Evolutionary conservation across 2,329 filamentous ascomycete species (phyloP).

Genomic region (Cladosporium sp.): DNA sequence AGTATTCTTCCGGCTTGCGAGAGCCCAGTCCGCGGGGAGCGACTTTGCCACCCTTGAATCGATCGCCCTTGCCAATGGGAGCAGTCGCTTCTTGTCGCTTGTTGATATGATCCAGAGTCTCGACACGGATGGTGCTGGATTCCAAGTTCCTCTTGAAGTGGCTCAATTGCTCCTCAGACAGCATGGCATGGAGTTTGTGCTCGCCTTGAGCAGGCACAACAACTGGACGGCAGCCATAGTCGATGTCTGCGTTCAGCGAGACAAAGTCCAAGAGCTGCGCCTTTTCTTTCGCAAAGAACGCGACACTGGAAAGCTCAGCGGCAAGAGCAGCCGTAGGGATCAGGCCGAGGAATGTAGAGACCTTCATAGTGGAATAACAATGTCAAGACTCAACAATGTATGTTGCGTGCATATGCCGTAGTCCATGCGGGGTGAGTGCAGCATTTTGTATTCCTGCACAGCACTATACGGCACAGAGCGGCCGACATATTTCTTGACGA

Average conservation of each 20-base stretch:
- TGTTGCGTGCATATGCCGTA: not conserved
- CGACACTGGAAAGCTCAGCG: constrained; percentile 4
- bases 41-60: constrained; percentile 46
- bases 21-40: constrained; percentile 49
- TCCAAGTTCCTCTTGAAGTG: constrained; percentile 35
- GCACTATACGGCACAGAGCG: not conserved
- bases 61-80: constrained; percentile 42
- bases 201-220: constrained; percentile 37
- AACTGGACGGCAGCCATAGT: constrained; percentile 40
- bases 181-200: constrained; percentile 38
- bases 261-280: constrained; percentile 39
- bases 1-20: constrained; percentile 29
- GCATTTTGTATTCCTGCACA: constrained; percentile 5
- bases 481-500: not conserved
- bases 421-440: not conserved
- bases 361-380: constrained; percentile 1
- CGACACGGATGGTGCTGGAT: constrained; percentile 1
- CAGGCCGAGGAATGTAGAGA: constrained; percentile 1
- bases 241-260: constrained; percentile 38
- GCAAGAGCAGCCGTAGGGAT: constrained; percentile 15
- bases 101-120: constrained; percentile 26
- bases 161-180: constrained; percentile 39
- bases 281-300: constrained; percentile 18
- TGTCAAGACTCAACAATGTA: not conserved
- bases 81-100: constrained; percentile 37